phyloP scores from a whole-genome alignment of 1,284 basidiomycete genomes.

The Moesziomyces globuligerus region DNA sequence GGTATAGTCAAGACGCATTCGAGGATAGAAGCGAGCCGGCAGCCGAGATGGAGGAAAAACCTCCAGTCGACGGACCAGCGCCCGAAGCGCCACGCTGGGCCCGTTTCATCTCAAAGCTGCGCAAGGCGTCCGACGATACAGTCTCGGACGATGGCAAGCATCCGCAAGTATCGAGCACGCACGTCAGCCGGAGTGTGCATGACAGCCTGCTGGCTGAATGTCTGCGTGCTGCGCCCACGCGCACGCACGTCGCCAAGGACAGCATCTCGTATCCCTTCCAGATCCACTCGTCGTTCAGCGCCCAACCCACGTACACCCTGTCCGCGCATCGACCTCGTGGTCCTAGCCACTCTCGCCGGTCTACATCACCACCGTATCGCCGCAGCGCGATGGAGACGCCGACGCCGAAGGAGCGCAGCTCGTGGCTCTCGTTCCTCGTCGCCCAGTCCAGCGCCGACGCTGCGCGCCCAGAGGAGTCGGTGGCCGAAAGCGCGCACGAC shows the following conservation, averaged over 20 bases:
- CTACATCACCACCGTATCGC: conserved; percentile 1
- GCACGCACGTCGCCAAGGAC: conserved; percentile 18
- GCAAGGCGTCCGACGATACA: neutral
- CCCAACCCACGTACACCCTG: neutral
- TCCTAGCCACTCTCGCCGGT: neutral
- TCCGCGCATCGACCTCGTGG: neutral
- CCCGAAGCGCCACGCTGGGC: neutral
- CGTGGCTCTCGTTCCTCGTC: conserved; percentile 34
- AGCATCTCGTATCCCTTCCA: conserved; percentile 44
- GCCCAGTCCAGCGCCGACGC: conserved; percentile 7
- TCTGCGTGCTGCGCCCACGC: conserved; percentile 1
- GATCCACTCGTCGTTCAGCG: conserved; percentile 15
- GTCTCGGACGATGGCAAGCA: neutral
- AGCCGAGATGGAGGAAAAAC: conserved; percentile 5
- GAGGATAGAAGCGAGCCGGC: neutral
- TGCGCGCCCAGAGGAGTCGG: neutral
- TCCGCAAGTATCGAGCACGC: too few species aligned
- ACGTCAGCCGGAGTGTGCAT: neutral
- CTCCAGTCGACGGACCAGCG: conserved; percentile 1
- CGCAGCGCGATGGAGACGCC: neutral
- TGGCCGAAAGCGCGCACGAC: conserved; percentile 17
- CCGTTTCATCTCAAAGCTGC: neutral
- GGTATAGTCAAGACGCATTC: neutral
- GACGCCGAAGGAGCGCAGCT: conserved; percentile 6
- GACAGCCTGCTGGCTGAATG: conserved; percentile 7